These are phyloP conservation scores for Colletotrichum eleusines DNA, from an alignment of 2,329 filamentous ascomycete species.

Conservation along the genomic window DNA sequence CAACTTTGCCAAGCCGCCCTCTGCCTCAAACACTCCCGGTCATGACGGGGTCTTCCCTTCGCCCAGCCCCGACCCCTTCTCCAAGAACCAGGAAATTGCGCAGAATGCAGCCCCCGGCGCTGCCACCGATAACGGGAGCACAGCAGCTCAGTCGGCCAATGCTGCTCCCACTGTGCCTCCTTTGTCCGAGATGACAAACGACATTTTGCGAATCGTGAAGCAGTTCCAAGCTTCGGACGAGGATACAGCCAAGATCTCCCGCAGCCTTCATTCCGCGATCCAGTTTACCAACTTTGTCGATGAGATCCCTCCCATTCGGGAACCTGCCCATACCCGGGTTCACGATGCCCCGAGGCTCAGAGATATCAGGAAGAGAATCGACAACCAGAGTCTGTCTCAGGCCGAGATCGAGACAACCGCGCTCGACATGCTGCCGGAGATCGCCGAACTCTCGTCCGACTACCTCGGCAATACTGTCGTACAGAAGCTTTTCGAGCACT, in stretches of 20 bases:
- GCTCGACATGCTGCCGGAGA: constrained; percentile 93
- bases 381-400: constrained; percentile 89
- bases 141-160: constrained; percentile 51
- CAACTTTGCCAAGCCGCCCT: constrained; percentile 96
- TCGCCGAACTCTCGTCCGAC: constrained; percentile 93
- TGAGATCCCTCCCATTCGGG: constrained; percentile 90
- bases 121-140: constrained; percentile 51
- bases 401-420: constrained; percentile 94
- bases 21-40: constrained; percentile 88
- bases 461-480: constrained; percentile 99
- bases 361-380: constrained; percentile 96
- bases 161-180: constrained; percentile 76
- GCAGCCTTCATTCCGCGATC: constrained; percentile 82
- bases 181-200: constrained; percentile 80
- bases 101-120: constrained; percentile 54
- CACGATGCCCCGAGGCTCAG: constrained; percentile 95
- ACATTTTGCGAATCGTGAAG: constrained; percentile 87
- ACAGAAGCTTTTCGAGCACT: constrained; percentile 97
- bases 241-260: constrained; percentile 78
- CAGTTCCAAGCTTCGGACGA: constrained; percentile 89
- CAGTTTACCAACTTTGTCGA: constrained; percentile 77
- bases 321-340: constrained; percentile 88
- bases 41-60: constrained; percentile 90
- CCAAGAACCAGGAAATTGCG: constrained; percentile 64
- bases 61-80: constrained; percentile 88